Conservation (phyloP, 148 eudicot species). For the Amaranthus hypochondriacus region DNA sequence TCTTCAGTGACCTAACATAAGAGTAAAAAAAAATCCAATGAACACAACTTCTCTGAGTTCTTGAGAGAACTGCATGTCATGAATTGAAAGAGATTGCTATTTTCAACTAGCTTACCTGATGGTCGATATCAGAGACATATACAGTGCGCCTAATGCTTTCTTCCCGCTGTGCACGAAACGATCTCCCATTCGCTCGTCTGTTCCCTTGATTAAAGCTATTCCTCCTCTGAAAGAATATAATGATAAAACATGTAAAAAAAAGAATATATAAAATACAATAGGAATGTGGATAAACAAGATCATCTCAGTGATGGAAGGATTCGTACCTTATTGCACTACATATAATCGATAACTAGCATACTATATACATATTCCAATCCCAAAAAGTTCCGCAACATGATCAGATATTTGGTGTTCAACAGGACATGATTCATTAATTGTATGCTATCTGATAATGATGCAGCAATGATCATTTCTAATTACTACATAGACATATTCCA, state of each 20-base stretch:
- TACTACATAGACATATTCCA: not conserved
- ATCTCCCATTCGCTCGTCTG: conserved; percentile 61
- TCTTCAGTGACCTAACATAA: conserved; percentile 74
- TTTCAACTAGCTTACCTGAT: conserved; percentile 45
- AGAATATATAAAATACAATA: not conserved
- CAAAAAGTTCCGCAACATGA: not conserved
- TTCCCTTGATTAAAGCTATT: conserved; percentile 52
- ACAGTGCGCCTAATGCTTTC: conserved; percentile 88
- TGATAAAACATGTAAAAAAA: not conserved
- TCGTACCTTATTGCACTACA: not conserved
- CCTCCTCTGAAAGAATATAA: conserved; percentile 43
- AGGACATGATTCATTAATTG: not conserved
- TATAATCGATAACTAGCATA: not conserved
- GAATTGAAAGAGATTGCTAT: not conserved
- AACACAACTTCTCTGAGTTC: conserved; percentile 2
- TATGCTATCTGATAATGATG: not conserved
- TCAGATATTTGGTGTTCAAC: not conserved
- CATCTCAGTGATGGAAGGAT: not conserved
- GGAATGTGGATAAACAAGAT: not conserved
- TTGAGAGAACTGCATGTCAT: not conserved
- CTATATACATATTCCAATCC: too few species aligned
- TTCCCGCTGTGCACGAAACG: conserved; percentile 77
- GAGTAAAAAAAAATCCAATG: conserved; percentile 11
- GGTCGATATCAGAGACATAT: conserved; percentile 88
- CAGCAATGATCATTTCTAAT: not conserved